Base-by-base conservation (phyloP, 495 filamentous ascomycete genomes). In the Penicillium taxi region DNA sequence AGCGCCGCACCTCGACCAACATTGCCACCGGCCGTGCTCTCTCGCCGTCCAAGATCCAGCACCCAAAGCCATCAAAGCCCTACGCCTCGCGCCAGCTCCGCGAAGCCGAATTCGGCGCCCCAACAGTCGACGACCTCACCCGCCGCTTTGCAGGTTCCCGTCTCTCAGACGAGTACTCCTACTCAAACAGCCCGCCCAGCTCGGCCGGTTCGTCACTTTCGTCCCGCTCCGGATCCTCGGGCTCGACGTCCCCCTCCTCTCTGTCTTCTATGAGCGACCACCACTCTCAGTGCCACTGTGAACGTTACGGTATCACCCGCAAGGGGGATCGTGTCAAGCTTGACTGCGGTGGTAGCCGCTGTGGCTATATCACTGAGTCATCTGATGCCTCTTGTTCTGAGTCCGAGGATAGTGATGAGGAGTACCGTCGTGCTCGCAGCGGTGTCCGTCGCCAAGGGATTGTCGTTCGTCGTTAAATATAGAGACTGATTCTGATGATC, bases 231-330 rank as follows among this genome's bases (percentile, higher is more conserved):
- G n/a, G n/a, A n/a, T 87, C 73, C 32, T 66, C 77, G 31, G 83
- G 79, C 69, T 75, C 73, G 58, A 78, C 74, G 24, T 81, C 75
- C 33, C 83, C 81, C 22, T 78, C 69, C 29, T 85, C 82, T 17
- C 72, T 84, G n/a, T 73, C 73, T 27, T 84, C 76, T 35, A 69
- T 89, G 50, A 82, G 74, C 48, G 84, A 84, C 56, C 78, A 78
- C 57, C 75, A 76, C 59, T 75, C 73, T 32, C 55, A 64, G 39
- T 96, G 88, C 74, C 81, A 77, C 41, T 95, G 88, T 64, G 84
- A 96, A 51, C 86, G 88, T 69, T 96, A 91, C 69, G 88, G 88
- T 38, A 93, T 96, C 71, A 96, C 88, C 40, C 84, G 87, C 64
- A 78, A 79, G 66, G 88, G 88, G 42, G 82, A 88, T 56, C 76